Evolutionary conservation across 441 rosid species (phyloP), one percentile per base, ranked within the genome.

Genomic region (Bocquillonia castaneifolia): DNA sequence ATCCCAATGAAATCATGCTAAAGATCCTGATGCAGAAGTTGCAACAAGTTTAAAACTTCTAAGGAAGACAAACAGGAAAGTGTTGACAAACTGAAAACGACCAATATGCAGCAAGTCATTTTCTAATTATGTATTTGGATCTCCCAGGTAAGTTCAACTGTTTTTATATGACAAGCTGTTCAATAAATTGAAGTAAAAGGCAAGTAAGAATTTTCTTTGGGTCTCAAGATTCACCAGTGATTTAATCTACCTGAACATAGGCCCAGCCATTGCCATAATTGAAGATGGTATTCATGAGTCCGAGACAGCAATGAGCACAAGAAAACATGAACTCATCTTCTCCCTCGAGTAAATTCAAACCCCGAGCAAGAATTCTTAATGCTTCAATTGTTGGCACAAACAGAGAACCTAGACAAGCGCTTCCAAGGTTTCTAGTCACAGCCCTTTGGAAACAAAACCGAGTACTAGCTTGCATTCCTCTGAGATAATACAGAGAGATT

Each of bases 311-410:
- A 74, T 90, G 92, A 28, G 99, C 99, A 59, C 99, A 93, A 50
- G 92, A 91, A 72, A 90, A 94, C 96, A 91, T 85, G 86, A 90
- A 91, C 78, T 94, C 99, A 47, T 91, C 99, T 77, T 94, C 97
- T 67, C 99, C 99, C 66, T 86, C 89, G 0, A 94, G 95, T 83
- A 94, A 80, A 79, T 91, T 91, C 83, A 91, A 58, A n/a, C 86
- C 92, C 62, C 96, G 83, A 44, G 93, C 96, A 4, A 94, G 36
- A 36, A 94, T 86, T 69, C 99, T 83, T 53, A 94, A 47, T 1
- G 92, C 91, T 84, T 94, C 99, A 50, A 91, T 94, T 0, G 96
- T 0, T 0, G 99, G 97, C 64, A 94, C 91, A 66, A 94, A 91
- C 37, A 94, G 54, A 53, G 99, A 94, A 2, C 96, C 99, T 14